A percentile compares a stretch with the other conserved stretches of the same genome.
phyloP scores from a whole-genome alignment of 805 yeast genomes.

The Starmerella scarabaei region DNA sequence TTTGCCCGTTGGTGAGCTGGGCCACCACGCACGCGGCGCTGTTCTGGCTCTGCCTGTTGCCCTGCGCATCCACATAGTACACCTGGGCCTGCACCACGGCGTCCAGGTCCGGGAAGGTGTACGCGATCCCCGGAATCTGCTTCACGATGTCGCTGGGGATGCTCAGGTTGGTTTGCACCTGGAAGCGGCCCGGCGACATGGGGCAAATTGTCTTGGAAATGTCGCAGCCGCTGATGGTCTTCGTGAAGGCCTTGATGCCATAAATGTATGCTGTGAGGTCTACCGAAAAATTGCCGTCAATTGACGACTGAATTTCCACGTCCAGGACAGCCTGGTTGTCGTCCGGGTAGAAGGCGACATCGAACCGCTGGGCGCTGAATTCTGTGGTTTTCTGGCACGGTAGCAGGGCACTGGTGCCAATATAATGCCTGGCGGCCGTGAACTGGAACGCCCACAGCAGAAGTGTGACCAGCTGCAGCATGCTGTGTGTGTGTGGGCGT shows the following conservation, averaged over 20 bases:
- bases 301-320: conserved; percentile 64
- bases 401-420: conserved; percentile 52
- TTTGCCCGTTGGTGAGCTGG: conserved; percentile 68
- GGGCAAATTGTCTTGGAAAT: conserved; percentile 61
- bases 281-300: conserved; percentile 59
- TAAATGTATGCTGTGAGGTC: conserved; percentile 58
- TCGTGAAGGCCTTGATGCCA: conserved; percentile 53
- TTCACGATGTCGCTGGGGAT: conserved; percentile 31
- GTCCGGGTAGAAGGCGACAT: conserved; percentile 57
- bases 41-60: conserved; percentile 18
- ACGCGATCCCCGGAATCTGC: conserved; percentile 71
- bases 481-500: too few relatives aligned
- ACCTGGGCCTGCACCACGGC: conserved; percentile 73
- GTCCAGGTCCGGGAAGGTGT: conserved; percentile 84
- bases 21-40: conserved; percentile 90
- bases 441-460: too few relatives aligned
- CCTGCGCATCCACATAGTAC: conserved; percentile 36
- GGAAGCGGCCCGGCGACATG: conserved; percentile 73
- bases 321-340: conserved; percentile 52
- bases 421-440: conserved; percentile 25
- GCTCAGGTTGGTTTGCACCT: conserved; percentile 39
- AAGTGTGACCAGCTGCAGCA: too few relatives aligned
- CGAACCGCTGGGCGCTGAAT: conserved; percentile 71
- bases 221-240: conserved; percentile 51
- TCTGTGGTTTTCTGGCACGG: conserved; percentile 88